phyloP scores from a whole-genome alignment of 306 rosid species.

The Calophaca sinica region DNA sequence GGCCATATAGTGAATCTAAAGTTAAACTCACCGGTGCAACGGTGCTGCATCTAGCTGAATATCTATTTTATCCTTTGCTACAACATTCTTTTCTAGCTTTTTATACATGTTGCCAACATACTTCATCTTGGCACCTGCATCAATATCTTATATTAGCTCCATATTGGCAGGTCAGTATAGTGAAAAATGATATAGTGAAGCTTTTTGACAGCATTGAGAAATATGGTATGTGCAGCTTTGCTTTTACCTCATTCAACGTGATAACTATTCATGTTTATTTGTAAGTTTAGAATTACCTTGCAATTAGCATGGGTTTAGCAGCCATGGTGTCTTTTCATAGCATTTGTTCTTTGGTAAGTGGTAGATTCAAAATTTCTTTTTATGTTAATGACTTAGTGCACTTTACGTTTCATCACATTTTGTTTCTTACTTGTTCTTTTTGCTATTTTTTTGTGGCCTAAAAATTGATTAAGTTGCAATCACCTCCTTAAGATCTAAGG shows the following conservation, averaged over 20 bases:
- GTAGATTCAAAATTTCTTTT: neutral
- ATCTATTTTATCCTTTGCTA: slow-evolving; percentile 3
- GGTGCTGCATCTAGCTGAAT: slow-evolving; percentile 22
- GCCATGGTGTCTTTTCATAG: slow-evolving; percentile 33
- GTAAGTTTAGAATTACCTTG: neutral
- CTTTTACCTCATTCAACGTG: slow-evolving; percentile 36
- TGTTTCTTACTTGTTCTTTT: slow-evolving; percentile 4
- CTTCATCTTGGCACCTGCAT: slow-evolving; percentile 12
- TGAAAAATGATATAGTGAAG: slow-evolving; percentile 83
- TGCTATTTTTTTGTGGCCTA: neutral
- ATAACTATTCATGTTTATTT: slow-evolving; percentile 1
- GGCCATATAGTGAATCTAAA: neutral
- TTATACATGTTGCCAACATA: slow-evolving; percentile 26
- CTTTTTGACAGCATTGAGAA: slow-evolving; percentile 95
- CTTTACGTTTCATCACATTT: slow-evolving; percentile 10
- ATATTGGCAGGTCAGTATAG: slow-evolving; percentile 69
- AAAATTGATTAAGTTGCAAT: slow-evolving; percentile 14
- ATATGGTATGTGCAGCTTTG: slow-evolving; percentile 74
- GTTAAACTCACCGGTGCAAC: slow-evolving; percentile 8
- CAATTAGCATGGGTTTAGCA: slow-evolving; percentile 11
- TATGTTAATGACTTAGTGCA: neutral
- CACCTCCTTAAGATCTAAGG: slow-evolving; percentile 14
- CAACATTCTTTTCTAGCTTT: slow-evolving; percentile 11
- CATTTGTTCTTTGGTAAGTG: slow-evolving; percentile 19
- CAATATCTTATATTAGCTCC: slow-evolving; percentile 44